phyloP scores from a whole-genome alignment of 2,329 filamentous ascomycete genomes.

The Leptographium lundbergii region DNA sequence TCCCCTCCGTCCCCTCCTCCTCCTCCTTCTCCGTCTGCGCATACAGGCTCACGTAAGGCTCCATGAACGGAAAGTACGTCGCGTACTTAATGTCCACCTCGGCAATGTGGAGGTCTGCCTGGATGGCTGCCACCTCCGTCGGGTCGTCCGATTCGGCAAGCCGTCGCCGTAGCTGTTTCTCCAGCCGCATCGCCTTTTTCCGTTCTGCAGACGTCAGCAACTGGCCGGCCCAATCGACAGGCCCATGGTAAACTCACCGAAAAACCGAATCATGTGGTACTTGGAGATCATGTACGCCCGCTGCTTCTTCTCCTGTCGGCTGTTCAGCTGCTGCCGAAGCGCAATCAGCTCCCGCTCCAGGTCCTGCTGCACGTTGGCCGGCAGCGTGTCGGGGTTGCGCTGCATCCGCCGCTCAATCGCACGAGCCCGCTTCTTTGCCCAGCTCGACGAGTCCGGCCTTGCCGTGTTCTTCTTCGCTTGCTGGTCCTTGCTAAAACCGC shows the following conservation, averaged over 20 bases:
- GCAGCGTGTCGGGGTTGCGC: constrained; percentile 43
- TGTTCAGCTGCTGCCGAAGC: constrained; percentile 50
- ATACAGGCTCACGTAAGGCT: constrained; percentile 57
- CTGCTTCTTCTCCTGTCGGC: constrained; percentile 46
- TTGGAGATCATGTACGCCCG: constrained; percentile 59
- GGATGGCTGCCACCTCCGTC: constrained; percentile 37
- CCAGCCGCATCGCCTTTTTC: constrained; percentile 56
- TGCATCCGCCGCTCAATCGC: constrained; percentile 55
- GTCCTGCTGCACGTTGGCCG: constrained; percentile 54
- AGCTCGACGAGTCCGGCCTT: constrained; percentile 38
- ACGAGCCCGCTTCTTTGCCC: constrained; percentile 59
- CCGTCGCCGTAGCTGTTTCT: constrained; percentile 51
- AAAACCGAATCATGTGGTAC: constrained; percentile 78
- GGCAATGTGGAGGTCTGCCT: constrained; percentile 49
- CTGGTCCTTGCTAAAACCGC: neutral
- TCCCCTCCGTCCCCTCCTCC: constrained; percentile 17
- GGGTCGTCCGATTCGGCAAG: constrained; percentile 37
- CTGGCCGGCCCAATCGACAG: neutral
- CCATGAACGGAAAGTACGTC: constrained; percentile 56
- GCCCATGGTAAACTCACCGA: constrained; percentile 41
- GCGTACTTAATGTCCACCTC: constrained; percentile 69
- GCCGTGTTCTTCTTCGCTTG: constrained; percentile 25
- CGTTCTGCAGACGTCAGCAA: constrained; percentile 37
- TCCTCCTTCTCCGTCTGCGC: constrained; percentile 18
- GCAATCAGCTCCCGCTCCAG: constrained; percentile 60